These are phyloP conservation scores for Diplosphaera chodatii DNA, from an alignment of 139 green algal species.

Conservation along the genomic window DNA sequence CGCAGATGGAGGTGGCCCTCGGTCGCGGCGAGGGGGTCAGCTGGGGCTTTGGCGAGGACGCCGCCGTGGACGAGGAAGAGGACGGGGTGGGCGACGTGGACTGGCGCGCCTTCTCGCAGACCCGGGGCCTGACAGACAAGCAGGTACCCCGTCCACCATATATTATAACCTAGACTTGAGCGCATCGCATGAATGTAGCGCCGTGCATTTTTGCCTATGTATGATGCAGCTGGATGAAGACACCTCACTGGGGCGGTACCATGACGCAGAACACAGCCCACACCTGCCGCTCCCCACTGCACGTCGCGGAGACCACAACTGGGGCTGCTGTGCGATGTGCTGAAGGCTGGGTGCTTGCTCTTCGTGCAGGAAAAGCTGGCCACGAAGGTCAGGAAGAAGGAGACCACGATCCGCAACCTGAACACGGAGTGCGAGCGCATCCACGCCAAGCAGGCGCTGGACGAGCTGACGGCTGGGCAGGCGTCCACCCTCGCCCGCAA, in stretches of 20 bases:
- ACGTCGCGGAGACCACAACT: too few species aligned
- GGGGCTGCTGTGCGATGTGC: too few species aligned
- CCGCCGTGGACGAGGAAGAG: slow-evolving; percentile 36
- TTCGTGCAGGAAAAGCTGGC: slow-evolving; percentile 78
- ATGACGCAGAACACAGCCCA: too few species aligned
- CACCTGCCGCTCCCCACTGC: too few species aligned
- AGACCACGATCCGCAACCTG: slow-evolving; percentile 72
- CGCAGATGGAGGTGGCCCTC: slow-evolving; percentile 39
- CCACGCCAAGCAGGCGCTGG: slow-evolving; percentile 45
- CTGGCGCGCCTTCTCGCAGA: slow-evolving; percentile 50
- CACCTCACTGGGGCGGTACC: too few species aligned
- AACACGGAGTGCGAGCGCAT: slow-evolving; percentile 74
- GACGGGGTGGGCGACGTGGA: slow-evolving; percentile 39
- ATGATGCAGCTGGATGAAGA: too few species aligned
- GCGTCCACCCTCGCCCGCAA: slow-evolving; percentile 48
- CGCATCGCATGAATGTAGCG: too few species aligned
- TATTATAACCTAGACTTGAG: too few species aligned
- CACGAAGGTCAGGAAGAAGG: slow-evolving; percentile 75
- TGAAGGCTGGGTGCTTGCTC: not conserved
- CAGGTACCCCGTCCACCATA: not conserved
- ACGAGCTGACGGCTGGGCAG: slow-evolving; percentile 59
- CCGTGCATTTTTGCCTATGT: too few species aligned
- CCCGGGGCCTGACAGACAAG: slow-evolving; percentile 69
- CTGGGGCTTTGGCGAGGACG: slow-evolving; percentile 64
- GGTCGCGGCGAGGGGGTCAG: slow-evolving; percentile 15